Base-by-base conservation (phyloP, 768 basidiomycete species). In the Mycena rosella region DNA sequence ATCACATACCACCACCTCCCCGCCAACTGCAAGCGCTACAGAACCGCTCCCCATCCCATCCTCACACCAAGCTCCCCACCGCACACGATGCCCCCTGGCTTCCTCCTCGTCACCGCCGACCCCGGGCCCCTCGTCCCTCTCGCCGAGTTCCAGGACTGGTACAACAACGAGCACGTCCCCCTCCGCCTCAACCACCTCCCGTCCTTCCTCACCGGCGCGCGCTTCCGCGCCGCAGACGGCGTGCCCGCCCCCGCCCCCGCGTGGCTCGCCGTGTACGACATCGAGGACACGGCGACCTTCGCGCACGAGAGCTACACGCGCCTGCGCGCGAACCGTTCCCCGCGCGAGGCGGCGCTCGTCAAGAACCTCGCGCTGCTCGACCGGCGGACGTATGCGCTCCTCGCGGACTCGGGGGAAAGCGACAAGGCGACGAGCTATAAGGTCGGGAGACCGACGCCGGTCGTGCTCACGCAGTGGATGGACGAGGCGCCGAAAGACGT, bases 211-310 rank as follows among this genome's bases (percentile, higher is more conserved):
- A 83, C 84, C 8, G 85, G 84, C 0, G 85, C 86, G 3, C 76
- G 87, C 38, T 87, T 82, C 69, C 74, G 74, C 1, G 82, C 82
- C 3, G 55, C 75, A 3, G 84, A 86, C 65, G 68, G 65, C n/a
- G n/a, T n/a, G n/a, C n/a, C n/a, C n/a, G n/a, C n/a, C 14, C 65
- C 70, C 15, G 75, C 65, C 36, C 84, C 85, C 0, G 75, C 77
- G 2, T 88, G 86, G 86, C 68, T 85, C 3, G 87, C 87, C 7
- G 73, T 88, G 38, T 87, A 88, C 64, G 85, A 86, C 64, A 76
- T 87, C 52, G 82, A 81, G 55, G 79, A 82, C 49, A 81, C 77
- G 11, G 66, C 77, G 24, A 80, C 82, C 0, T 86, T 87, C 69
- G 52, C 70, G 22, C 78, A 85, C 58, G 78, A 81, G 38, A 79